Evolutionary conservation across 805 yeast species (phyloP).

Genomic region (Isabelozyma pseudorhagii): DNA sequence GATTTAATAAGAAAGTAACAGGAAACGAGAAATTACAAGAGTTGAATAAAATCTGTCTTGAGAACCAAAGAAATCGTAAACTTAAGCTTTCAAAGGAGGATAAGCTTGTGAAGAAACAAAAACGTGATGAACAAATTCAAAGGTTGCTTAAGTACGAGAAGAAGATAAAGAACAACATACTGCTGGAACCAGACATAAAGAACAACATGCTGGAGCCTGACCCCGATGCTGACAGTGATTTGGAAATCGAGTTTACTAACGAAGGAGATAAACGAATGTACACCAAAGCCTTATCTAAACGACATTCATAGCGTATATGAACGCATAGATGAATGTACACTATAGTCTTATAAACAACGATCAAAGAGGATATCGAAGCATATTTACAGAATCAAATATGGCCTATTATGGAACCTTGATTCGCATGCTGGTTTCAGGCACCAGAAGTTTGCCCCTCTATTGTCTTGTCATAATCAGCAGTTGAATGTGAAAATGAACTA

Average conservation of each 20-base stretch:
- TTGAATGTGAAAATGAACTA: too few relatives aligned
- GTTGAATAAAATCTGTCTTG: conserved; percentile 17
- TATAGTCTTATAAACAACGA: too few relatives aligned
- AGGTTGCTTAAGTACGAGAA: not conserved
- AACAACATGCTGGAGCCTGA: conserved; percentile 1
- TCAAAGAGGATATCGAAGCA: too few relatives aligned
- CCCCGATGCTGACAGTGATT: conserved; percentile 17
- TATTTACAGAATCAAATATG: too few relatives aligned
- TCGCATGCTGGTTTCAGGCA: too few relatives aligned
- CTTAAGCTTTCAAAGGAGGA: conserved; percentile 14
- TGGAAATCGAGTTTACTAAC: conserved; percentile 28
- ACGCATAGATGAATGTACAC: too few relatives aligned
- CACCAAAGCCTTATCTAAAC: conserved; percentile 1
- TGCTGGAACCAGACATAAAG: conserved; percentile 2
- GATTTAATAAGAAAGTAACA: conserved; percentile 5
- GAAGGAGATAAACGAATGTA: conserved; percentile 18
- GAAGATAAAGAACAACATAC: conserved; percentile 1
- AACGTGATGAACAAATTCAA: conserved; percentile 14
- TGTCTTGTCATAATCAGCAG: too few relatives aligned
- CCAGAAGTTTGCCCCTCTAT: too few relatives aligned
- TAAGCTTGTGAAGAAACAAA: conserved; percentile 11
- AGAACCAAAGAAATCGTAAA: conserved; percentile 11
- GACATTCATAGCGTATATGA: too few relatives aligned
- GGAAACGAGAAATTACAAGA: conserved; percentile 13
- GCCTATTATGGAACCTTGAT: too few relatives aligned